Percentiles rank a stretch among this genome's conserved stretches.
Conservation (phyloP, 2,329 filamentous ascomycete genomes). For the Colletotrichum sp. region DNA sequence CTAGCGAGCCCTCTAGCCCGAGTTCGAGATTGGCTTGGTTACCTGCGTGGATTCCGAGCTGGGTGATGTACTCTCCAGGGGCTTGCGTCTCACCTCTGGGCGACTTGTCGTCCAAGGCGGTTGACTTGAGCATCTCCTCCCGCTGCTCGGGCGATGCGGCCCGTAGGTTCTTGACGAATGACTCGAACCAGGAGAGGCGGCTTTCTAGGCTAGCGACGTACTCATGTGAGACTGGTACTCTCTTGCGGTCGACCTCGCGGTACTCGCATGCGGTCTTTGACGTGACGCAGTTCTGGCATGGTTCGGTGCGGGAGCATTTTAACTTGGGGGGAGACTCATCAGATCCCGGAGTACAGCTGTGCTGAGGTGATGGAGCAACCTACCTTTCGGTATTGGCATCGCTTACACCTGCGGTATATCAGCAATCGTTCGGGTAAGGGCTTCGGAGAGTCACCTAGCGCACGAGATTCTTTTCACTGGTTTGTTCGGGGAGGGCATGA, state of each 20-base stretch:
- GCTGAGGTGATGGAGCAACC: too few relatives aligned
- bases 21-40: not conserved
- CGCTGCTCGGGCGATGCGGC: not conserved
- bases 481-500: not conserved
- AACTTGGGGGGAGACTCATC: not conserved
- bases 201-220: slow-evolving; percentile 16
- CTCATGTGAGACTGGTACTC: slow-evolving; percentile 16
- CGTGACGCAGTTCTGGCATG: slow-evolving; percentile 18
- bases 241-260: slow-evolving; percentile 13
- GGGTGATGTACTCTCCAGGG: not conserved
- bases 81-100: not conserved
- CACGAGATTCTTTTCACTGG: not conserved
- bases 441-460: accelerated
- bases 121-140: slow-evolving; percentile 20
- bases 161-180: slow-evolving; percentile 14
- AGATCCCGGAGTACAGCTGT: not conserved
- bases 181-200: slow-evolving; percentile 22
- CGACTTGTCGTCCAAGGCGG: not conserved
- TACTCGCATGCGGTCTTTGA: slow-evolving; percentile 18
- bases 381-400: slow-evolving; percentile 18
- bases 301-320: slow-evolving; percentile 21
- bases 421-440: accelerated
- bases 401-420: not conserved
- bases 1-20: slow-evolving; percentile 18
- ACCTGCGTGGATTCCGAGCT: not conserved